Conservation (phyloP, 2,329 filamentous ascomycete species). For the Penicillium sp. region DNA sequence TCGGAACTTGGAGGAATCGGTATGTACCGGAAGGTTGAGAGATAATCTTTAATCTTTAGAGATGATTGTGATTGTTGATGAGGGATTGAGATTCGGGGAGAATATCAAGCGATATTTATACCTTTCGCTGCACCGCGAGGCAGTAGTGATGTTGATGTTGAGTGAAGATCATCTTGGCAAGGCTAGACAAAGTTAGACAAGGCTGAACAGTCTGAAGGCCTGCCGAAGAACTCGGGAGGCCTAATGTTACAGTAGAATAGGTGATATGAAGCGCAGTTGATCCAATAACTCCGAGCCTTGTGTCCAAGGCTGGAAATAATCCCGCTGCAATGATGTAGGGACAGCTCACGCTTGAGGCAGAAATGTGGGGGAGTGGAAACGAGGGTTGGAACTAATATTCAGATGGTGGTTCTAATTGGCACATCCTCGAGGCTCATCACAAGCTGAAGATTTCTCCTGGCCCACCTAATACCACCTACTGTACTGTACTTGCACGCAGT, state of each 20-base stretch:
- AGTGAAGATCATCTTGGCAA: conserved; percentile 8
- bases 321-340: too few species aligned
- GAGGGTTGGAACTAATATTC: background rate
- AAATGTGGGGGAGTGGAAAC: background rate
- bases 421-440: background rate
- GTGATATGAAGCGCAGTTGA: background rate
- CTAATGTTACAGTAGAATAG: background rate
- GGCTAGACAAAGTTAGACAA: background rate
- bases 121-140: background rate
- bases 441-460: background rate
- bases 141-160: background rate
- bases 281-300: background rate
- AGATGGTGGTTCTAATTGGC: background rate
- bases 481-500: too few species aligned
- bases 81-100: background rate
- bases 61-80: conserved; percentile 1
- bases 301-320: too few species aligned
- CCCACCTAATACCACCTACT: background rate
- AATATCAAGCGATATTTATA: conserved; percentile 2
- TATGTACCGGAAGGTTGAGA: background rate
- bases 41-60: background rate
- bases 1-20: background rate
- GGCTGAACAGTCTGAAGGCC: background rate
- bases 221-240: conserved; percentile 1
- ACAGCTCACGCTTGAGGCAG: background rate